Base-by-base conservation (phyloP, 495 filamentous ascomycete genomes). In the Poronia punctata region DNA sequence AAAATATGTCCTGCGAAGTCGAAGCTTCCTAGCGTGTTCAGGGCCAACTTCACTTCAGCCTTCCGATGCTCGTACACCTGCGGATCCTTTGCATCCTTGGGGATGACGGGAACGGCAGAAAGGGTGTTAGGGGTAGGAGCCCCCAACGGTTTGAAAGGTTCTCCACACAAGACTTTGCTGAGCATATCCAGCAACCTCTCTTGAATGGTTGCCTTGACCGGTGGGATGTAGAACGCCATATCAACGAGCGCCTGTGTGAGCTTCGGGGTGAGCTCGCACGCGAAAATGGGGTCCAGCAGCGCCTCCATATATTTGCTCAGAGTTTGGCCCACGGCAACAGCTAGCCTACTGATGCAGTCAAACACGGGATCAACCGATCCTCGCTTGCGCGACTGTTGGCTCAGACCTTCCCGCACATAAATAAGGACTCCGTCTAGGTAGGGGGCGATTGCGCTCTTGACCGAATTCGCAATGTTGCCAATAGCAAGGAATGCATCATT, bases 271-370 rank as follows among this genome's bases (percentile, higher is more conserved):
- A 99, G 70, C 30, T 90, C 89, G 49, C 92, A 99, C 12, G 86
- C 86, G 62, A 99, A 97, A 45, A 99, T 95, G 3, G 93, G 88
- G 49, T 97, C 90, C 2, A 99, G 76, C 17, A 97, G 65, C 12
- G 86, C 84, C 51, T 96, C 88, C 84, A 99, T 95, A 54, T 96
- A 94, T 56, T 95, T 97, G 73, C 84, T 95, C 45, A 99, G 76
- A 1, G 90, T 84, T 67, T 97, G 94, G 16, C 92, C 92, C 20
- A 97, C 90, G 7, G 92, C 92, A 27, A 88, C 79, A 4, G 92
- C 88, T 24, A 99, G 73, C 75, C 93, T 88, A 60, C 92, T 97
- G 56, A 99, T 90, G 61, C 92, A 99, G 53, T 92, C 83, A 53
- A 99, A 99, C 53, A 97, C 93, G 0, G 93, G 93, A n/a, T 95